Conservation (phyloP, 1,139 yeast species). For the Suhomyces yuchorum region DNA sequence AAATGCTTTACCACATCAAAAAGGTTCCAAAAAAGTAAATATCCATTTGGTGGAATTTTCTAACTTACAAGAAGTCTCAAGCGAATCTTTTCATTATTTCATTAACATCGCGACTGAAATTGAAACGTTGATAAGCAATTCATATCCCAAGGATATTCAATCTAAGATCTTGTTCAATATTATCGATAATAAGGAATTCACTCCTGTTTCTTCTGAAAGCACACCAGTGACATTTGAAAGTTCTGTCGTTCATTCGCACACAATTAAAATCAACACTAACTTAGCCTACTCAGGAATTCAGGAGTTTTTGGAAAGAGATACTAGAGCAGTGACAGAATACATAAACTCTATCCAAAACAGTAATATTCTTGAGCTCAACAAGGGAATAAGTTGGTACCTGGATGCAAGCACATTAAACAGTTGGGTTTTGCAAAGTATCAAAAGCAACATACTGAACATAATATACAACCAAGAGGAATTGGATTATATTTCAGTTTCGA, state of each 20-base stretch:
- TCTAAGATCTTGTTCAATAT: constrained; percentile 35
- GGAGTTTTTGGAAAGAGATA: constrained; percentile 34
- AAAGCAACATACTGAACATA: constrained; percentile 7
- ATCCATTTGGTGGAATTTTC: constrained; percentile 36
- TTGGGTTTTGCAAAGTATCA: constrained; percentile 32
- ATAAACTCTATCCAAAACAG: constrained; percentile 35
- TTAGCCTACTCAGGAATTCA: constrained; percentile 34
- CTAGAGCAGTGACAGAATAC: constrained; percentile 35
- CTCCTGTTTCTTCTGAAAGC: constrained; percentile 40
- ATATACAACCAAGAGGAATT: constrained; percentile 5
- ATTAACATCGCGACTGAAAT: constrained; percentile 35
- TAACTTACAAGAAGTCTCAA: constrained; percentile 14
- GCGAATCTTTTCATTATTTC: constrained; percentile 29
- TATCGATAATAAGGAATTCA: constrained; percentile 43
- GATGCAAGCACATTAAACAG: constrained; percentile 23
- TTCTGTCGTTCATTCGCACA: constrained; percentile 22
- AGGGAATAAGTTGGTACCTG: constrained; percentile 35
- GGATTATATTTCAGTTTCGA: constrained; percentile 15
- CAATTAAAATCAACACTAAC: constrained; percentile 39
- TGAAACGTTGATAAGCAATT: constrained; percentile 18
- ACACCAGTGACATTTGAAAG: constrained; percentile 29
- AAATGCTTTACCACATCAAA: neutral
- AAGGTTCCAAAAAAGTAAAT: constrained; percentile 20
- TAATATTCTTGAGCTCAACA: constrained; percentile 39
- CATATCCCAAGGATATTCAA: constrained; percentile 21